Conservation (phyloP, 768 basidiomycete genomes). For the Hypholoma sublateritium region DNA sequence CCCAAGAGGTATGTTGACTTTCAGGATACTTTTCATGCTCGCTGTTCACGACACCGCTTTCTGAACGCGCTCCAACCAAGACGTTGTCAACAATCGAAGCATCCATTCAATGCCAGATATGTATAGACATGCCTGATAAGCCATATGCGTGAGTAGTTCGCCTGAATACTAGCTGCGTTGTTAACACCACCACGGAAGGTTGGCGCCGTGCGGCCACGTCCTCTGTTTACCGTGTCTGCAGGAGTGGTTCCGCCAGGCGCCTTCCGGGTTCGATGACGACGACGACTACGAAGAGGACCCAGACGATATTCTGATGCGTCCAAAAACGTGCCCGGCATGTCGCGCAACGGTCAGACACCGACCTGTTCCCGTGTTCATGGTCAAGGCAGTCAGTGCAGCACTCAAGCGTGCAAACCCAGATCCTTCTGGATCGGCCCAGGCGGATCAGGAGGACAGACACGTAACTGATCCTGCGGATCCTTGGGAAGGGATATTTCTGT, state of each 20-base stretch:
- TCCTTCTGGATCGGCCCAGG: conserved; percentile 4
- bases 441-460: conserved; percentile 15
- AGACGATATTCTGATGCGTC: conserved; percentile 51
- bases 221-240: conserved; percentile 72
- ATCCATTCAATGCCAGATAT: conserved; percentile 72
- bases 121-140: conserved; percentile 64
- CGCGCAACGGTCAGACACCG: conserved; percentile 54
- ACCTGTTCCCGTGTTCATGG: conserved; percentile 68
- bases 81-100: conserved; percentile 55
- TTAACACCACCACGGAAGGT: conserved; percentile 30
- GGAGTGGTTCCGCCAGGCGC: conserved; percentile 76
- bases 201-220: conserved; percentile 79
- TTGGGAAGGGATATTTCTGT: conserved; percentile 69
- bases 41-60: background rate
- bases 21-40: background rate
- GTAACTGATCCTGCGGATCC: conserved; percentile 41
- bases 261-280: conserved; percentile 42
- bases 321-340: conserved; percentile 75
- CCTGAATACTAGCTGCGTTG: background rate
- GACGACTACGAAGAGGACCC: conserved; percentile 39
- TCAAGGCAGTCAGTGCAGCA: conserved; percentile 57
- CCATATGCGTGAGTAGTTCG: conserved; percentile 58
- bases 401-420: conserved; percentile 43
- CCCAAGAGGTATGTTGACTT: conserved; percentile 49
- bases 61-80: conserved; percentile 28